Percentiles rank a stretch among this genome's conserved stretches.
Evolutionary conservation across 805 yeast species (phyloP).

Genomic region (Zygotorulaspora florentina): DNA sequence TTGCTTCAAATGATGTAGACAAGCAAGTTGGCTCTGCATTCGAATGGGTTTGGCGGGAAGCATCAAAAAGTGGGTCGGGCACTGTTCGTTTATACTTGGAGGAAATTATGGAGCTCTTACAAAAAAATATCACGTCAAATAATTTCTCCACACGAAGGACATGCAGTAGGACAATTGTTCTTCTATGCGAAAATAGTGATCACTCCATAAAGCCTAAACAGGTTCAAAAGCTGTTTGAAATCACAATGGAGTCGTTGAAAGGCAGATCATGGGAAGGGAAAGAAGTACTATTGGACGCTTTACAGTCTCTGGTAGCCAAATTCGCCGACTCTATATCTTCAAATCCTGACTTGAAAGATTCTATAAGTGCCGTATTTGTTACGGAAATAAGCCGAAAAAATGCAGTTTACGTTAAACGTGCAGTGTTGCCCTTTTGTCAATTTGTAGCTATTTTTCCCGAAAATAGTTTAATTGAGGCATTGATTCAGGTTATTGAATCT

Average conservation of each 20-base stretch:
- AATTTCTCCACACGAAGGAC: constrained; percentile 63
- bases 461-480: constrained; percentile 12
- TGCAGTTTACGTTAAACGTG: constrained; percentile 54
- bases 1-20: constrained; percentile 67
- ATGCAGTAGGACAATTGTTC: constrained; percentile 63
- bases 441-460: constrained; percentile 42
- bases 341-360: constrained; percentile 33
- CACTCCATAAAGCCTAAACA: constrained; percentile 26
- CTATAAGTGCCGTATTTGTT: constrained; percentile 43
- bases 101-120: constrained; percentile 59
- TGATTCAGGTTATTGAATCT: constrained; percentile 38
- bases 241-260: constrained; percentile 54
- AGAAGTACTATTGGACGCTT: constrained; percentile 66
- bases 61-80: constrained; percentile 66
- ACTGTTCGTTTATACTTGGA: constrained; percentile 63
- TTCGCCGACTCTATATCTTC: constrained; percentile 37
- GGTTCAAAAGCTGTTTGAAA: constrained; percentile 42
- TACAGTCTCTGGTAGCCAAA: constrained; percentile 54
- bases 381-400: constrained; percentile 67
- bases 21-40: constrained; percentile 46
- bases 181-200: constrained; percentile 48
- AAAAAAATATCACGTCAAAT: constrained; percentile 48
- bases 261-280: constrained; percentile 92
- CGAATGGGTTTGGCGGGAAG: constrained; percentile 70
- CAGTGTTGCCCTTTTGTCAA: constrained; percentile 50